A percentile compares a stretch with the other conserved stretches of the same genome.
phyloP scores from a whole-genome alignment of 768 basidiomycete species.

The Calocybe cyanea region DNA sequence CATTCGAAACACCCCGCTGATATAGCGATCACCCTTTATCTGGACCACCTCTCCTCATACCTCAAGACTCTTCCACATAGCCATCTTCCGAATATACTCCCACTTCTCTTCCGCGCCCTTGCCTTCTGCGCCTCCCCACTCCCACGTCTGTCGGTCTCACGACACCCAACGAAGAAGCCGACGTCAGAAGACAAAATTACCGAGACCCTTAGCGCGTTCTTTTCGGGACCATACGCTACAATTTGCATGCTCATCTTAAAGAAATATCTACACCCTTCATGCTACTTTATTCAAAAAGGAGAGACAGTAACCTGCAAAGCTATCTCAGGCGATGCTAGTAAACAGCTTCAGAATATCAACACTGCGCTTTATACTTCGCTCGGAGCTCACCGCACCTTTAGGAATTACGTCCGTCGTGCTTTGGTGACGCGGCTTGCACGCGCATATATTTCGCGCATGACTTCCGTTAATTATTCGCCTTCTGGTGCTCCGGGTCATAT shows the following conservation, averaged over 20 bases:
- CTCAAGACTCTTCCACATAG: constrained; percentile 54
- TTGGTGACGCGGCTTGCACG: constrained; percentile 61
- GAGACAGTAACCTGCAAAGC: constrained; percentile 2
- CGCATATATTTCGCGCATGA: constrained; percentile 57
- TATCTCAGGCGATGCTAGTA: neutral
- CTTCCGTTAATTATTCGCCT: constrained; percentile 47
- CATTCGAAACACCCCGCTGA: constrained; percentile 53
- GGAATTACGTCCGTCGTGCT: constrained; percentile 59
- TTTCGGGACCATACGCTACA: constrained; percentile 63
- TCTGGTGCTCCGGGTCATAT: constrained; percentile 59
- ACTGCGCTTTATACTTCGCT: constrained; percentile 42
- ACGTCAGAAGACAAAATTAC: constrained; percentile 53
- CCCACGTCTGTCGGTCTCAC: constrained; percentile 59
- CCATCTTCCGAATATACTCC: constrained; percentile 55
- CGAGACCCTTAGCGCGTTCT: constrained; percentile 51
- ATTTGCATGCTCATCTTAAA: constrained; percentile 63
- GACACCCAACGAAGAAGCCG: constrained; percentile 29
- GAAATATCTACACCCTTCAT: constrained; percentile 50
- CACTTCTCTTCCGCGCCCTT: constrained; percentile 67
- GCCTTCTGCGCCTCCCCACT: constrained; percentile 64
- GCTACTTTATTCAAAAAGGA: constrained; percentile 14
- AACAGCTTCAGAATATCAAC: constrained; percentile 19
- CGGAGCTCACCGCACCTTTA: constrained; percentile 59
- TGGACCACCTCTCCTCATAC: constrained; percentile 59
- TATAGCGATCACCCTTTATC: constrained; percentile 58